These are phyloP conservation scores for Metarhizium guizhouense DNA, from an alignment of 2,329 filamentous ascomycete species.

Conservation along the genomic window DNA sequence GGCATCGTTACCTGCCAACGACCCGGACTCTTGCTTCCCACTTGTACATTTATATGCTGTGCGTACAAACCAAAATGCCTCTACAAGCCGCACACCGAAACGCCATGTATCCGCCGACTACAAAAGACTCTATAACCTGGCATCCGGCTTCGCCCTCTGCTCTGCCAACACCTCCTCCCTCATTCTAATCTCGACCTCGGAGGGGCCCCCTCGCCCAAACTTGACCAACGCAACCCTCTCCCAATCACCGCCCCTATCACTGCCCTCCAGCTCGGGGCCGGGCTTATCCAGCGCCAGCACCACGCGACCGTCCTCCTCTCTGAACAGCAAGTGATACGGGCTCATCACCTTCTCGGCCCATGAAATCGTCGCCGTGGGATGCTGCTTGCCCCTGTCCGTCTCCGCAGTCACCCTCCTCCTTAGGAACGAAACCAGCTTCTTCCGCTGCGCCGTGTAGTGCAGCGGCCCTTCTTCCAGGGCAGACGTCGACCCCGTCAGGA, in stretches of 20 bases:
- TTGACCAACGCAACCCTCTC: constrained; percentile 50
- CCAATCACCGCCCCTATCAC: constrained; percentile 43
- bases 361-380: constrained; percentile 35
- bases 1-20: too few relatives aligned
- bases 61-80: too few relatives aligned
- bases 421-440: constrained; percentile 46
- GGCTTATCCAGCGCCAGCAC: constrained; percentile 51
- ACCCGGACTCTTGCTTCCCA: too few relatives aligned
- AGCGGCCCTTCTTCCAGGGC: constrained; percentile 16
- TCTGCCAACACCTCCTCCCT: constrained; percentile 40
- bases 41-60: too few relatives aligned
- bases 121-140: background rate
- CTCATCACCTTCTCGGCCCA: constrained; percentile 57
- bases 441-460: constrained; percentile 39
- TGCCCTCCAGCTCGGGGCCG: constrained; percentile 42
- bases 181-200: constrained; percentile 41
- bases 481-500: constrained; percentile 31
- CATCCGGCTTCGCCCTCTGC: constrained; percentile 25
- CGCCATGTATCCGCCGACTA: background rate
- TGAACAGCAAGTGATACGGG: constrained; percentile 38
- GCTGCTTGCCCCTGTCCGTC: constrained; percentile 26
- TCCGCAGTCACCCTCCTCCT: constrained; percentile 30
- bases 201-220: constrained; percentile 42
- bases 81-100: background rate
- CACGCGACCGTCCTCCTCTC: constrained; percentile 33